Evolutionary conservation across 116 monocot genomes (phyloP).

Genomic region (Trichopus zeylanicus): DNA sequence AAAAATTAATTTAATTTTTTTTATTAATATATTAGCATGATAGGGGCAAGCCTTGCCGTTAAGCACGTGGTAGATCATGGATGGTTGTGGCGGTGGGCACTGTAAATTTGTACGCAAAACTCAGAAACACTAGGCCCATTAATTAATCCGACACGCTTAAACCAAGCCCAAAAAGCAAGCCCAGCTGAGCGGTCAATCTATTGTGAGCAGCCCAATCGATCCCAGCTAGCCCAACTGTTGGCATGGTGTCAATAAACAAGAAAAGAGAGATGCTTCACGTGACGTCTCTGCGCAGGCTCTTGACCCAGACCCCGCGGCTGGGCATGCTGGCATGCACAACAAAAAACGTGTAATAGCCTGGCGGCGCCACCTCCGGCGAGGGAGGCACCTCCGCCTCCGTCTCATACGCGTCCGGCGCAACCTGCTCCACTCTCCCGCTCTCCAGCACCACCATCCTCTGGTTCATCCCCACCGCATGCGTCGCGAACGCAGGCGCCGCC

Average conservation of each 20-base stretch:
- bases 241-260: neutral
- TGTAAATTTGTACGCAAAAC: too few species aligned
- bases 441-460: slow-evolving; percentile 45
- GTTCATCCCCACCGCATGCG: slow-evolving; percentile 61
- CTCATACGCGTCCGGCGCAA: slow-evolving; percentile 2
- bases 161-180: too few species aligned
- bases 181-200: too few species aligned
- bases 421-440: slow-evolving; percentile 6
- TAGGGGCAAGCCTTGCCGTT: too few species aligned
- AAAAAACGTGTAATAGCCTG: slow-evolving; percentile 28
- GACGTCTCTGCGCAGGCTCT: neutral
- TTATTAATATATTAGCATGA: too few species aligned
- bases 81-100: too few species aligned
- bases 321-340: slow-evolving; percentile 17
- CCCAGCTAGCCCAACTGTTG: too few species aligned
- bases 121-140: too few species aligned
- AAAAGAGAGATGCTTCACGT: neutral
- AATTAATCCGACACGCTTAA: too few species aligned
- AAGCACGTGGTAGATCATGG: too few species aligned
- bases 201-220: too few species aligned
- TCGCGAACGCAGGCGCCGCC: slow-evolving; percentile 48
- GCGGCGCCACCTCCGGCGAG: slow-evolving; percentile 14
- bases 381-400: slow-evolving; percentile 9
- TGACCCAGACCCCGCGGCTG: slow-evolving; percentile 24
- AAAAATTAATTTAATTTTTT: too few species aligned